phyloP scores from a whole-genome alignment of 2,329 filamentous ascomycete genomes.

The Coniochaeta sp. region DNA sequence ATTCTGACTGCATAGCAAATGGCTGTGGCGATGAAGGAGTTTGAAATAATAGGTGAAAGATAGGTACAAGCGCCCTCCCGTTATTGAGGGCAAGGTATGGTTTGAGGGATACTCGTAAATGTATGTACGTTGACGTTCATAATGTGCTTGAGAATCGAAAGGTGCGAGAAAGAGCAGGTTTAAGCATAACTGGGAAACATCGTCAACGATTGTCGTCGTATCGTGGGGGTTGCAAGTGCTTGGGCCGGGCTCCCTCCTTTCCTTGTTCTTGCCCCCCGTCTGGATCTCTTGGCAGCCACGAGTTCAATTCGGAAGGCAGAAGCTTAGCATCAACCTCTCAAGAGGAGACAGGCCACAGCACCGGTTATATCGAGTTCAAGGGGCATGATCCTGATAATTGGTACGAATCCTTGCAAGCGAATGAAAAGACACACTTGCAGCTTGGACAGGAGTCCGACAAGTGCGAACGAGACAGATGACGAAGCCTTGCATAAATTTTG shows the following conservation, averaged over 20 bases:
- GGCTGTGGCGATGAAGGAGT: background rate
- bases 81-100: background rate
- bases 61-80: background rate
- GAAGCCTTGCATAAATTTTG: too few species aligned
- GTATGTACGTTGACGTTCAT: background rate
- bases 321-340: too few species aligned
- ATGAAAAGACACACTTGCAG: too few species aligned
- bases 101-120: background rate
- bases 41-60: background rate
- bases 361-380: too few species aligned
- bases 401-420: too few species aligned
- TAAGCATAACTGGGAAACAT: background rate
- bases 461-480: too few species aligned
- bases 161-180: background rate
- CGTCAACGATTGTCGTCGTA: background rate
- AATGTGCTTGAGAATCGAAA: background rate
- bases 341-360: too few species aligned
- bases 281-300: background rate
- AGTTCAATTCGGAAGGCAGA: background rate
- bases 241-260: too few species aligned
- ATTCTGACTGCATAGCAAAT: conserved; percentile 13
- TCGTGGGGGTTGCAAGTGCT: background rate
- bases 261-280: background rate
- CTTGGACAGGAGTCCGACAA: too few species aligned
- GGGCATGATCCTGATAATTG: too few species aligned